Conservation (phyloP, 345 rosid genomes). For the Eucalyptus sp. region DNA sequence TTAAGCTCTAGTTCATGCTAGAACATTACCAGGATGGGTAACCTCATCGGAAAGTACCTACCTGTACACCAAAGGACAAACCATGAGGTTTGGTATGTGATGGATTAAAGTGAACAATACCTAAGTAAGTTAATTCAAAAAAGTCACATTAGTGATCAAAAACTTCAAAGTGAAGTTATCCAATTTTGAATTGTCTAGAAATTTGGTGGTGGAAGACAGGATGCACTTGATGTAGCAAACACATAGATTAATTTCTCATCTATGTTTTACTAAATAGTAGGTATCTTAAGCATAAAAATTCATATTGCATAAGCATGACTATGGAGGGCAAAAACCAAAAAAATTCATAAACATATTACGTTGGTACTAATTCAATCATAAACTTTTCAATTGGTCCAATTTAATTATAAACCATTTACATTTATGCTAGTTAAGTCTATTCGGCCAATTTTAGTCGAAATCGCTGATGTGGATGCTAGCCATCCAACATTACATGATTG, state of each 20-base stretch:
- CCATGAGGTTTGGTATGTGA: background rate
- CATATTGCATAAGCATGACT: background rate
- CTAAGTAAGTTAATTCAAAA: background rate
- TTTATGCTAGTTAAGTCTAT: fast-evolving
- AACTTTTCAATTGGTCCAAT: fast-evolving
- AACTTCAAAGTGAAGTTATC: background rate
- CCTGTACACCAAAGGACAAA: too few species aligned
- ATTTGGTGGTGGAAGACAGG: background rate
- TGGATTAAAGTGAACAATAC: background rate
- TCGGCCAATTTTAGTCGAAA: fast-evolving
- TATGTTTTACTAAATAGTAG: too few species aligned
- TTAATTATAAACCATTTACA: too few species aligned
- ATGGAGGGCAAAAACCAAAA: too few species aligned
- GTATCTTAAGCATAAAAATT: background rate
- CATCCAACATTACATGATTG: fast-evolving
- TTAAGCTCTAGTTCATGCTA: background rate
- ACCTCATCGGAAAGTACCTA: background rate
- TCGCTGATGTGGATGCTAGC: fast-evolving
- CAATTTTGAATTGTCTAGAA: too few species aligned
- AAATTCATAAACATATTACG: too few species aligned
- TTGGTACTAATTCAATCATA: fast-evolving
- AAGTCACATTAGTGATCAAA: background rate
- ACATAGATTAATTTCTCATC: background rate
- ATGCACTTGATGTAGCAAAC: background rate
- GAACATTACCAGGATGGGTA: background rate